Evolutionary conservation across 1,284 basidiomycete genomes (phyloP), one percentile per base, ranked within the genome.

Genomic region (Peniophora sp.): DNA sequence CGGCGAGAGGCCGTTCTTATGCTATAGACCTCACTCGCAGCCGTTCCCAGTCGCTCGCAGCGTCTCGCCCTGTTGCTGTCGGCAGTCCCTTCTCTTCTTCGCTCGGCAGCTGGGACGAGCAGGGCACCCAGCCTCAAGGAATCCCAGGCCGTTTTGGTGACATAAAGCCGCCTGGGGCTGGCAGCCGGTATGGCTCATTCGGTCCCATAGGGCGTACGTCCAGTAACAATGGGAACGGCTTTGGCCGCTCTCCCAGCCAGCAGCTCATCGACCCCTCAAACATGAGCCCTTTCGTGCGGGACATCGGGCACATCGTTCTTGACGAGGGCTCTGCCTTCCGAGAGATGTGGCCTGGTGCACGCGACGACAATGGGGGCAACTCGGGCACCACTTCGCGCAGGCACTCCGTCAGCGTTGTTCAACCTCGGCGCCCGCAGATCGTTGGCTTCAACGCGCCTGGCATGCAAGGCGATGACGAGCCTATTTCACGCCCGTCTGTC

Each of bases 401-500:
- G 36, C 92, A 94, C 60, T 90, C 86, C 54, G 90, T 95, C 56
- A 91, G 87, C 52, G 82, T 93, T 53, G 87, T 92, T 16, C 87
- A 85, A 62, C 83, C 85, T 0, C 73, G 85, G 14, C 69, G 83
- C 53, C 81, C 81, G 3, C 78, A 78, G 51, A 69, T 83, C 53
- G 74, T 85, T 20, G 81, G 83, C 9, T 85, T 90, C 64, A 81
- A 79, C 56, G 81, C 76, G 1, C 77, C 81, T 0, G 77, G 74
- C 12, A 64, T 61, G 24, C 38, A 41, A n/a, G 38, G 38, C n/a
- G 75, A 78, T 45, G 78, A 83, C 38, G 79, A 79, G 39, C 61
- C 66, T 22, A 61, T 54, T 20, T 20, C 16, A n/a, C 70, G 68
- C 2, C 61, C 72, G 2, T 54, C 60, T 3, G 56, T 65, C 8